Base-by-base conservation (phyloP, 306 rosid genomes). In the Rubus idaeus region DNA sequence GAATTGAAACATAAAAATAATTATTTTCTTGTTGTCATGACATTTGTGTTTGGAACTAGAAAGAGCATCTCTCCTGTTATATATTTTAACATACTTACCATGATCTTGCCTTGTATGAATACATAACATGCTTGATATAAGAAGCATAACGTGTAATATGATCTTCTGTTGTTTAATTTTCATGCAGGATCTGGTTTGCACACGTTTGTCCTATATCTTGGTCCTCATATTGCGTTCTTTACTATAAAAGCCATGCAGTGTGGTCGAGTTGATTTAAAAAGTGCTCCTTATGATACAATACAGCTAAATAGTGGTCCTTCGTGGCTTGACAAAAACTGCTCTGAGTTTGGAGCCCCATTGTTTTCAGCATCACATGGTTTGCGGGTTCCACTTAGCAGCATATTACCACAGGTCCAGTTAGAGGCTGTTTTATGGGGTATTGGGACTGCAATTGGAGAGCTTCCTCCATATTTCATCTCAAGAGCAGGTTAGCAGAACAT, bases 391-490 rank as follows among this genome's bases (percentile, higher is more conserved):
- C 96, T 96, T 77, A 83, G 91, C 85, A 86, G 87, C 86, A 90
- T 96, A 84, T 86, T 96, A 86, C 83, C 92, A 73, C 96, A 93
- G 80, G 89, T 96, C 63, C 98, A 93, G 88, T 3, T 96, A 73
- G 99, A 96, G 86, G 98, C 99, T 70, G 62, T 96, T 83, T 83
- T 96, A 26, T 96, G 99, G 99, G 99, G 99, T 74, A 10, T 89
- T 50, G 99, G 99, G 77, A 96, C 99, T 68, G 98, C 99, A 68
- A 73, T 96, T 23, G 99, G 99, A 73, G 99, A 96, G 88, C 98
- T 96, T 87, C 99, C 99, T 83, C 99, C 99, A 10, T 96, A 96
- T 85, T 96, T 96, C 80, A 89, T 96, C 82, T 92, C 99, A 83
- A 90, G 98, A 83, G 99, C 99, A 84, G 99, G 99, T 96, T 83